Conservation (phyloP, 768 basidiomycete species). For the Boletellus ananas region DNA sequence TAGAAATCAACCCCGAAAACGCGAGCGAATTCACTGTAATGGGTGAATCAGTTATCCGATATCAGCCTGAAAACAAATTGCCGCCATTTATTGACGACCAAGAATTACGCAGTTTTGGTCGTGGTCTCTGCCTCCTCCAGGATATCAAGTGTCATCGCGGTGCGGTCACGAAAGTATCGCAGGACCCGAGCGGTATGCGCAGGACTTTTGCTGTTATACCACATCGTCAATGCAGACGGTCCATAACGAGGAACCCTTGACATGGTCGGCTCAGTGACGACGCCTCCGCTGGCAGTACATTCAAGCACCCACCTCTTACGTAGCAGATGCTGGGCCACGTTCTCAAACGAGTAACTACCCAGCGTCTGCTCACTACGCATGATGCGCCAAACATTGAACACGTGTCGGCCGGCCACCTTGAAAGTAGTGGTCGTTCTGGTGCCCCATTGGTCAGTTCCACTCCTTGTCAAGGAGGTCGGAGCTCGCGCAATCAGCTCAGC, state of each 20-base stretch:
- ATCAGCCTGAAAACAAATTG: background rate
- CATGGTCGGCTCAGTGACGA: background rate
- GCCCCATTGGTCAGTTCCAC: constrained; percentile 64
- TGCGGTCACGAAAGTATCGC: constrained; percentile 61
- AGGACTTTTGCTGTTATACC: constrained; percentile 62
- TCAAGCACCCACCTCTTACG: constrained; percentile 54
- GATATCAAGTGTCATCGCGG: constrained; percentile 69
- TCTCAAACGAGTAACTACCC: constrained; percentile 83
- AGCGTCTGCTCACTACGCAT: constrained; percentile 82
- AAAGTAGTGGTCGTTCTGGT: constrained; percentile 75
- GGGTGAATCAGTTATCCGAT: background rate
- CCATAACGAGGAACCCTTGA: constrained; percentile 75
- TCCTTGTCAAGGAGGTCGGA: constrained; percentile 36
- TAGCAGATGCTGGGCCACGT: constrained; percentile 79
- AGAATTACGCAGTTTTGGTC: constrained; percentile 81
- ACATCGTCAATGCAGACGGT: constrained; percentile 54
- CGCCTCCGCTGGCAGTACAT: background rate
- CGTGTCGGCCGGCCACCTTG: constrained; percentile 82
- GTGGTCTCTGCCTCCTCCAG: constrained; percentile 78
- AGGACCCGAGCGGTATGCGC: constrained; percentile 53
- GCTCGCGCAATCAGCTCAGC: constrained; percentile 75
- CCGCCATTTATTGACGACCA: background rate
- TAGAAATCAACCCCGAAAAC: constrained; percentile 98
- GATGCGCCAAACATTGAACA: constrained; percentile 89
- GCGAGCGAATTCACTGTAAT: constrained; percentile 87